A percentile compares a stretch with the other conserved stretches of the same genome.
These are phyloP conservation scores for Fonsecaea erecta DNA, from an alignment of 2,329 filamentous ascomycete genomes.

Conservation along the genomic window DNA sequence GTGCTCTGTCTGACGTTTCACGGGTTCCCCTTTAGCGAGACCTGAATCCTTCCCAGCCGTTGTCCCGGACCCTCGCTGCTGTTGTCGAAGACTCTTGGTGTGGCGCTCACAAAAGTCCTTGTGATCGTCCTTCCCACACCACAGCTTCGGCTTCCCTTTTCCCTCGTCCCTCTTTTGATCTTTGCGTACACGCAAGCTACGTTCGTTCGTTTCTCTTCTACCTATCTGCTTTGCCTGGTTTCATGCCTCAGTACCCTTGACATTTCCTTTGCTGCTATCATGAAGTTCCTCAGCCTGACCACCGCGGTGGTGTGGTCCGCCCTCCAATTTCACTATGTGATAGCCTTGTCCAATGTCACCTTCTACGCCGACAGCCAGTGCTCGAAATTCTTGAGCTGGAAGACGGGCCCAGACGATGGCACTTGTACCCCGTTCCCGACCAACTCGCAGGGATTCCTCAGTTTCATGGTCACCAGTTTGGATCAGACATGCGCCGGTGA, in stretches of 20 bases:
- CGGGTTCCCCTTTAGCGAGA: not conserved
- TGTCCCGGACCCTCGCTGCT: not conserved
- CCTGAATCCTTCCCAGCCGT: not conserved
- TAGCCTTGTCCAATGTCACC: slow-evolving; percentile 26
- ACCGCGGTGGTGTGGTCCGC: slow-evolving; percentile 5
- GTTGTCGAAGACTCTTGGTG: not conserved
- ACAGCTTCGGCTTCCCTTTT: not conserved
- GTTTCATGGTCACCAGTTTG: slow-evolving; percentile 26
- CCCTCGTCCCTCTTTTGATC: not conserved
- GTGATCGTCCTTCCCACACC: slow-evolving; percentile 5
- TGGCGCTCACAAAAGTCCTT: slow-evolving; percentile 5
- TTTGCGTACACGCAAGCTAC: not conserved
- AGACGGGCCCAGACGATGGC: slow-evolving; percentile 25
- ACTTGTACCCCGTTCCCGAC: slow-evolving; percentile 26
- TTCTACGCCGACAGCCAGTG: slow-evolving; percentile 24
- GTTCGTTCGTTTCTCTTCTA: not conserved
- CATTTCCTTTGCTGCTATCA: not conserved
- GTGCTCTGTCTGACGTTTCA: slow-evolving; percentile 3
- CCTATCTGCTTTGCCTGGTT: not conserved
- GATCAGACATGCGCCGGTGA: slow-evolving; percentile 28
- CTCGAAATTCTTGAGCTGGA: slow-evolving; percentile 4
- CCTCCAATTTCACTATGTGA: not conserved
- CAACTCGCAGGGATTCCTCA: slow-evolving; percentile 5
- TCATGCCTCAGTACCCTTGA: not conserved
- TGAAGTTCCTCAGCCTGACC: slow-evolving; percentile 13